Base-by-base conservation (phyloP, 306 rosid genomes). In the Cucurbita argyrosperma region DNA sequence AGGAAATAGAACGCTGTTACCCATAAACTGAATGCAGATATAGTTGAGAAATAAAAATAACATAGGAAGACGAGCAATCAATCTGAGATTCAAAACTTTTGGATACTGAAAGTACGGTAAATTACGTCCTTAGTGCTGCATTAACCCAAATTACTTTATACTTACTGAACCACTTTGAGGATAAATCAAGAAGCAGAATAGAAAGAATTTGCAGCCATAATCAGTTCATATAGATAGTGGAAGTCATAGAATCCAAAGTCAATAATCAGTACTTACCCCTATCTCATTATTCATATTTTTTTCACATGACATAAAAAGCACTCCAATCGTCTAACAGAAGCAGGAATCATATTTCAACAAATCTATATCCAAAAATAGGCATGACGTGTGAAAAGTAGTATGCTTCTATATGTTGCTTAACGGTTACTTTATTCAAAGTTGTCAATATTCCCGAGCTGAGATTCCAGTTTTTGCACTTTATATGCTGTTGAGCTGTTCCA, bases 1-100 rank as follows among this genome's bases (percentile, higher is more conserved):
- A 42, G 71, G 47, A 79, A 52, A 71, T 77, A 69, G 73, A 69
- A 26, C 76, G 74, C 40, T 21, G 82, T 84, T 74, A 84, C 78
- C 71, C 5, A n/a, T 43, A 12, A 52, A 85, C 30, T 58, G 52
- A 49, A 68, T 14, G 51, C 59, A 47, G 21, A 72, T 23, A 10
- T 38, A 63, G 49, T 42, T 50, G 42, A 53, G 21, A 77, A 39
- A 50, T 12, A 5, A 63, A 63, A 45, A 15, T 18, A 80, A 23
- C 9, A 50, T 38, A 63, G 39, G n/a, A 63, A 59, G 39, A 62
- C 35, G 42, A 23, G 40, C 56, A 45, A 23, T 67, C 30, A 26
- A 19, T 45, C 38, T 37, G 52, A 56, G n/a, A 72, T 52, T 53
- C 19, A 37, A 16, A 71, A 37, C 4, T 7, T 68, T 49, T 26